phyloP scores from a whole-genome alignment of 140 eudicot genomes.

The Bidens hawaiensis region DNA sequence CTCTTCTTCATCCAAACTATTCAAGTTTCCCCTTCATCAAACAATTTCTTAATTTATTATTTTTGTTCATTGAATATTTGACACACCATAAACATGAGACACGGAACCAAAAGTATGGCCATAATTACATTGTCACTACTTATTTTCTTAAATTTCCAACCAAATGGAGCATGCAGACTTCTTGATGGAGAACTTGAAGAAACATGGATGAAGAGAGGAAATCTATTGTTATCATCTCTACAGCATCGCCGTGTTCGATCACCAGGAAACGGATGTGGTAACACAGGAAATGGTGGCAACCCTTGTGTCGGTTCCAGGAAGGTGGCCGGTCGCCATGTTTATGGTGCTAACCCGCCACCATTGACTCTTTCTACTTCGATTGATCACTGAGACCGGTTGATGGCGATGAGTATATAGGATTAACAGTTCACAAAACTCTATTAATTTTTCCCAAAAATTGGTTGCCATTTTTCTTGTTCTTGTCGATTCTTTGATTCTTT shows the following conservation, averaged over 20 bases:
- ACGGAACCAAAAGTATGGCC: not conserved
- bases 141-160: constrained; percentile 11
- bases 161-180: constrained; percentile 16
- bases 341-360: not conserved
- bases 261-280: constrained; percentile 28
- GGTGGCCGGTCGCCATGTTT: not conserved
- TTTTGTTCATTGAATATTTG: not conserved
- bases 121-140: not conserved
- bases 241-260: constrained; percentile 17
- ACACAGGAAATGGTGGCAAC: too few relatives aligned
- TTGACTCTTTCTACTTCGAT: not conserved
- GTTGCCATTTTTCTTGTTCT: not conserved
- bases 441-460: not conserved
- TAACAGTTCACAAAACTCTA: not conserved
- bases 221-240: constrained; percentile 15
- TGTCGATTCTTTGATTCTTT: not conserved
- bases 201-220: too few relatives aligned
- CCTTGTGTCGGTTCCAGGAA: too few relatives aligned
- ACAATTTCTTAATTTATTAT: not conserved
- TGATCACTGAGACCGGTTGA: not conserved
- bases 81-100: constrained; percentile 11
- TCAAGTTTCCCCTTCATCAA: not conserved
- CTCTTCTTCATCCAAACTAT: not conserved
- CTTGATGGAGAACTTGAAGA: too few relatives aligned
- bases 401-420: not conserved